A percentile compares a stretch with the other conserved stretches of the same genome.
phyloP scores from a whole-genome alignment of 2,329 filamentous ascomycete species.

The Botryotinia globosa region DNA sequence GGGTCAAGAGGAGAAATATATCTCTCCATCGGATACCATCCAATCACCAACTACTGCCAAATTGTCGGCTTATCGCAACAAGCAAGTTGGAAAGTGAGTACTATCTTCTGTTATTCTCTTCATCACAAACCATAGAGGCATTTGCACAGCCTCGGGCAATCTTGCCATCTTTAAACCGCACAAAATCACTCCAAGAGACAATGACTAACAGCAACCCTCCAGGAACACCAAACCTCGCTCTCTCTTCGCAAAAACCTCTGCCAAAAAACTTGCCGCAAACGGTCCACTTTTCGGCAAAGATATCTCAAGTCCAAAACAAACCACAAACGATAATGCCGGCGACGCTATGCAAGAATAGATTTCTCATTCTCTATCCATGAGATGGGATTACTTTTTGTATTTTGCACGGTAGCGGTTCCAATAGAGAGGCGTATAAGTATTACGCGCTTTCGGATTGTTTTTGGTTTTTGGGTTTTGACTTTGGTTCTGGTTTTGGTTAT shows the following conservation, averaged over 20 bases:
- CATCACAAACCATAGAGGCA: background rate
- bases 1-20: constrained; percentile 48
- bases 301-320: constrained; percentile 8
- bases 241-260: constrained; percentile 63
- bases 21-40: constrained; percentile 85
- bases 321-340: background rate
- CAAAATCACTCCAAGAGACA: background rate
- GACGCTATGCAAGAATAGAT: constrained; percentile 18
- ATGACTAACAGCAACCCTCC: constrained; percentile 29
- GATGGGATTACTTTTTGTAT: constrained; percentile 4
- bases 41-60: constrained; percentile 85
- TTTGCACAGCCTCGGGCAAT: background rate
- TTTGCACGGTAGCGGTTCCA: background rate
- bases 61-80: constrained; percentile 75
- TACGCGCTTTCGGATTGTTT: background rate
- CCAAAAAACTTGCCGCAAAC: constrained; percentile 52
- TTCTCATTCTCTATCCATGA: background rate
- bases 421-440: constrained; percentile 20
- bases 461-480: background rate
- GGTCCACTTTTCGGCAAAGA: constrained; percentile 31
- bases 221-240: constrained; percentile 63
- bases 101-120: background rate
- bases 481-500: constrained; percentile 10
- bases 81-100: constrained; percentile 70
- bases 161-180: background rate